phyloP scores from a whole-genome alignment of 805 yeast species.

The Myxozyma kluyveri region DNA sequence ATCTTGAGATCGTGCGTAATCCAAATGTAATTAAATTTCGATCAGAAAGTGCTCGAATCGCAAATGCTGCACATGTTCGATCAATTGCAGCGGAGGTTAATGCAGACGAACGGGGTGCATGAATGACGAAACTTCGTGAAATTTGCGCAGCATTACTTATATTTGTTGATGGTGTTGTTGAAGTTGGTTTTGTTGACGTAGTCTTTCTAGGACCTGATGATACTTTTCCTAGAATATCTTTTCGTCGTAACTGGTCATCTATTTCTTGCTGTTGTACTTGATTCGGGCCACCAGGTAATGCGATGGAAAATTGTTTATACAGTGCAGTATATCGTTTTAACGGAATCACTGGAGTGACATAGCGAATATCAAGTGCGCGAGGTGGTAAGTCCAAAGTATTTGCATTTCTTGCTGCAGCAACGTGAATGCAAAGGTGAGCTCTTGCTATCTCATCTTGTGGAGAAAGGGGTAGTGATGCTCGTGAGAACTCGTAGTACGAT shows the following conservation, averaged over 20 bases:
- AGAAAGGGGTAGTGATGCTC: conserved; percentile 8
- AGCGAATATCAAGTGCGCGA: conserved; percentile 3
- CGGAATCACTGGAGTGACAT: background rate
- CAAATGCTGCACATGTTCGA: background rate
- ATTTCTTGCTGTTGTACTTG: no score
- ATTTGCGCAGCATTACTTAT: no score
- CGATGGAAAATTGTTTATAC: conserved; percentile 9
- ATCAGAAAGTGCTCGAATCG: background rate
- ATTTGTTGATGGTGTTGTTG: no score
- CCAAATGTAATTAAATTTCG: background rate
- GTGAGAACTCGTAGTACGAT: conserved; percentile 3
- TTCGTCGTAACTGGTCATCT: background rate
- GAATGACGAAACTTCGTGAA: no score
- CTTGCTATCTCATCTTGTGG: conserved; percentile 20
- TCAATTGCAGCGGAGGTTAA: background rate
- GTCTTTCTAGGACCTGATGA: no score
- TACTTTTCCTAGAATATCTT: no score
- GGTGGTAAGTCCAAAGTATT: conserved; percentile 12
- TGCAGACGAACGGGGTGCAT: no score
- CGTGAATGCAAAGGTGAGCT: conserved; percentile 21
- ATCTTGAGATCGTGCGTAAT: background rate
- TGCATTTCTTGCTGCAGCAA: conserved; percentile 20
- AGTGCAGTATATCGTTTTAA: conserved; percentile 14
- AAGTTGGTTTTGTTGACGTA: no score
- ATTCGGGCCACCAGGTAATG: conserved; percentile 9